Base-by-base conservation (phyloP, 139 green algal species). In the Choricystis sp. region DNA sequence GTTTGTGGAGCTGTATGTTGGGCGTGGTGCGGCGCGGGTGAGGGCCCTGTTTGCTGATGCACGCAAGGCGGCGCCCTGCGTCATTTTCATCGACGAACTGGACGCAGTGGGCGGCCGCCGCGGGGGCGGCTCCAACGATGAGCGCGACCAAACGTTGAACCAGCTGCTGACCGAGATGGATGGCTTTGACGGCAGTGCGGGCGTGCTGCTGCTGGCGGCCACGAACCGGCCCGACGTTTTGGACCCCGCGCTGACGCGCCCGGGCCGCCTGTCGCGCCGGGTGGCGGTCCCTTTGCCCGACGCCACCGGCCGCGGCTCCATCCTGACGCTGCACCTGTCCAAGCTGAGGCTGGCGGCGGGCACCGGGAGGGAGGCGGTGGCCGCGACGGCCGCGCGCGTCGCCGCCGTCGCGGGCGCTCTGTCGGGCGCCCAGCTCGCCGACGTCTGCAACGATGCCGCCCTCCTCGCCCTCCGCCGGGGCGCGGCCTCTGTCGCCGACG, bases 61-160 rank as follows among this genome's bases (percentile, higher is more conserved):
- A 0, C 80, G 89, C 58, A 89, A 91, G 74, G 62, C 66, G 19
- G 70, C 81, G 23, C 85, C 90, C 24, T 86, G 78, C 56, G 83
- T 98, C 14, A 79, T 99, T n/a, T 99, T 99, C 74, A 94, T 99
- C 59, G 93, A 99, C 60, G 93, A 99, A 79, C 79, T 99, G 66
- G 93, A 99, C 71, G 90, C 89, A 0, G 78, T 98, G 30, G 90
- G 83, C 40, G 40, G 40, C 9, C 40, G 40, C 9, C 40, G 40
- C 9, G 40, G 40, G 9, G 40, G 40, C 40, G 40, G 40, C 9
- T 52, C 40, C 9, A 52, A 52, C 40, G 40, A 52, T 16, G 40
- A 52, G 40, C 40, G 40, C 40, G 40, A 52, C 40, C 40, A 95
- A 72, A 95, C 88, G 20, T 69, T 95, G 28, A 95, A 95, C 67